phyloP scores from a whole-genome alignment of 768 basidiomycete genomes.

The Chalciporus sphaerocephalus region DNA sequence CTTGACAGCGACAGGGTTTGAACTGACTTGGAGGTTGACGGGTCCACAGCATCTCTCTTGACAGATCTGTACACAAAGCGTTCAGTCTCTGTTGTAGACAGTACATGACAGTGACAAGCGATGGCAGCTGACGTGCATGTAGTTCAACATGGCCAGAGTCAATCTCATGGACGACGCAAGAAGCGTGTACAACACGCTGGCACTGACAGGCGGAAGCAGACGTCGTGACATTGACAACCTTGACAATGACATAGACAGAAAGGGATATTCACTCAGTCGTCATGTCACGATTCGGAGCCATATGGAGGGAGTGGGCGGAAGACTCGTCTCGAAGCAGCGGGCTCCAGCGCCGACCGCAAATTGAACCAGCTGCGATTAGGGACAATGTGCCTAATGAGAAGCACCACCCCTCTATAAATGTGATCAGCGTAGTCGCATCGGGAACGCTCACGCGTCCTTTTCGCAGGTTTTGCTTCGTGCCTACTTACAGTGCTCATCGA shows the following conservation, averaged over 20 bases:
- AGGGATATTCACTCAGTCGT: background rate
- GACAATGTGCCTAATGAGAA: background rate
- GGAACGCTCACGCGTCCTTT: no score
- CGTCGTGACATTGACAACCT: background rate
- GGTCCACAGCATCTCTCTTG: conserved; percentile 1
- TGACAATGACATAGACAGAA: background rate
- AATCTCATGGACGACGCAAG: background rate
- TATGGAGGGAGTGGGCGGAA: background rate
- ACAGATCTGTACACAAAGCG: background rate
- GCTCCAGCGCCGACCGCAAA: background rate
- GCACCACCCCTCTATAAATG: background rate
- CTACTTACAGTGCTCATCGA: no score
- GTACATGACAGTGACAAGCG: background rate
- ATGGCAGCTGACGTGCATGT: background rate
- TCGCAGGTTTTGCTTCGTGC: no score
- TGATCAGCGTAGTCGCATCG: no score
- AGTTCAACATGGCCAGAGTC: background rate
- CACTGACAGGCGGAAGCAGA: background rate
- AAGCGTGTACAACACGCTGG: background rate
- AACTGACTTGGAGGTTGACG: conserved; percentile 5
- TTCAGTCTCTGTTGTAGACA: background rate
- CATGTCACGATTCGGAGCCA: background rate
- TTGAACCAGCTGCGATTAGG: background rate
- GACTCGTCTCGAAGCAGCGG: background rate
- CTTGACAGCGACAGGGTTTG: conserved; percentile 14